phyloP scores from a whole-genome alignment of 495 filamentous ascomycete species.

The Penicillium dipodomyicola region DNA sequence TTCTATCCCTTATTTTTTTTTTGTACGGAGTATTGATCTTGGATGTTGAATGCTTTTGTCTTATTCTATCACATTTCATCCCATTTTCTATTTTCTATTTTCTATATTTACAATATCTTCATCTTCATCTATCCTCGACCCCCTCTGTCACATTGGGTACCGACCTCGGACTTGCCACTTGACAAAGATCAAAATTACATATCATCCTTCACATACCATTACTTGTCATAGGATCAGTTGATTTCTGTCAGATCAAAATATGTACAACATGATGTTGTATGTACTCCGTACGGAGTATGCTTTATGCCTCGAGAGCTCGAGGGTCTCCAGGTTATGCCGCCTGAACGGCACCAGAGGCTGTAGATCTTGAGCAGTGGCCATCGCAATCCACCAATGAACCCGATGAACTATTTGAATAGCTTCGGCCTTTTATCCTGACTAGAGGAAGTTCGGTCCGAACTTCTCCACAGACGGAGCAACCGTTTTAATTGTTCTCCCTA shows the following conservation, averaged over 20 bases:
- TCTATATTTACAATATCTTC: too few relatives aligned
- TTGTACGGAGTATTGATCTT: neutral
- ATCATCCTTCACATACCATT: slow-evolving; percentile 10
- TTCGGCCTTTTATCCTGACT: slow-evolving; percentile 9
- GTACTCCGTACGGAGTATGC: neutral
- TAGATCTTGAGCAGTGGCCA: slow-evolving; percentile 17
- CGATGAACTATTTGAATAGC: slow-evolving; percentile 14
- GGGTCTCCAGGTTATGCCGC: neutral
- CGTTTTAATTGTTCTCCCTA: neutral
- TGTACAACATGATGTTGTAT: neutral
- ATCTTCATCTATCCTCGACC: neutral
- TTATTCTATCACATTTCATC: neutral
- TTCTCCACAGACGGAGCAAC: slow-evolving; percentile 2
- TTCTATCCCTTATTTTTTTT: neutral
- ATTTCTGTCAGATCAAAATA: slow-evolving; percentile 19
- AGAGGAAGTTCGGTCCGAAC: slow-evolving; percentile 1
- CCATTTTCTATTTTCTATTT: too few relatives aligned
- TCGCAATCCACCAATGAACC: slow-evolving; percentile 14
- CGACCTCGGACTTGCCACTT: slow-evolving; percentile 6
- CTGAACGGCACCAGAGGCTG: slow-evolving; percentile 11
- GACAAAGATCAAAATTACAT: neutral
- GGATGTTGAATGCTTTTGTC: neutral
- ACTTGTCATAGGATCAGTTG: slow-evolving; percentile 1
- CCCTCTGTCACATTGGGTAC: slow-evolving; percentile 5
- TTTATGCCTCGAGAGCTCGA: neutral